Percentiles rank a stretch among this genome's conserved stretches.
Conservation (phyloP, 106 monocot genomes). For the Triglochin maritima region DNA sequence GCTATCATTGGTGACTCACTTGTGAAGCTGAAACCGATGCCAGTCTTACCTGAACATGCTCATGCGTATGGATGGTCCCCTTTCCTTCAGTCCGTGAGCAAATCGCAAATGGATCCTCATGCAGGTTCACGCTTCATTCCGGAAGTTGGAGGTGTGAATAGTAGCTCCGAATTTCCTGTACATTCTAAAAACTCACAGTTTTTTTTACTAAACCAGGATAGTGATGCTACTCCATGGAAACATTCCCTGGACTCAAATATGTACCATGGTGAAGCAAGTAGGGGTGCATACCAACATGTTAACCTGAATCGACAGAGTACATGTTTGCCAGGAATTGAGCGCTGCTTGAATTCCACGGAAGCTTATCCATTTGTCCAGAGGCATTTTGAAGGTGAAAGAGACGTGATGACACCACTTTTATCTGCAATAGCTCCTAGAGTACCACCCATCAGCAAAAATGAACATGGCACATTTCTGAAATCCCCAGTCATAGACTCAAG, state of each 20-base stretch:
- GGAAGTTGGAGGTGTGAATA: slow-evolving; percentile 12
- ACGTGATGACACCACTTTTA: slow-evolving; percentile 3
- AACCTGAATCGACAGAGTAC: slow-evolving; percentile 6
- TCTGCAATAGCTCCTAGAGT: slow-evolving; percentile 9
- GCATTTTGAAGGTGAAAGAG: slow-evolving; percentile 6
- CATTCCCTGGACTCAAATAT: slow-evolving; percentile 5
- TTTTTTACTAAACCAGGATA: neutral
- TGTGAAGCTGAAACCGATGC: slow-evolving; percentile 2
- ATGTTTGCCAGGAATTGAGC: neutral
- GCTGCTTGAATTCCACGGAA: slow-evolving; percentile 9
- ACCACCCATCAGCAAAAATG: slow-evolving; percentile 2
- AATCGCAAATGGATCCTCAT: slow-evolving; percentile 11
- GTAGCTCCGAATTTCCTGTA: slow-evolving; percentile 7
- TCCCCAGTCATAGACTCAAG: neutral
- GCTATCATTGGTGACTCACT: neutral
- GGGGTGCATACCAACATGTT: slow-evolving; percentile 3
- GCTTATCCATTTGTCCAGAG: slow-evolving; percentile 1
- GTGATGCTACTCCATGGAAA: slow-evolving; percentile 3
- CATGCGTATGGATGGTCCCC: slow-evolving; percentile 15
- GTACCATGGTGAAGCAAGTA: slow-evolving; percentile 9
- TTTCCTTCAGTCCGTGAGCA: slow-evolving; percentile 9
- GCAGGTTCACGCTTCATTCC: slow-evolving; percentile 12
- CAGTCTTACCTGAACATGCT: slow-evolving; percentile 11
- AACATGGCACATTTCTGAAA: neutral
- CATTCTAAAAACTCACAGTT: neutral